phyloP scores from a whole-genome alignment of 495 filamentous ascomycete genomes.

The Penicillium canariense region DNA sequence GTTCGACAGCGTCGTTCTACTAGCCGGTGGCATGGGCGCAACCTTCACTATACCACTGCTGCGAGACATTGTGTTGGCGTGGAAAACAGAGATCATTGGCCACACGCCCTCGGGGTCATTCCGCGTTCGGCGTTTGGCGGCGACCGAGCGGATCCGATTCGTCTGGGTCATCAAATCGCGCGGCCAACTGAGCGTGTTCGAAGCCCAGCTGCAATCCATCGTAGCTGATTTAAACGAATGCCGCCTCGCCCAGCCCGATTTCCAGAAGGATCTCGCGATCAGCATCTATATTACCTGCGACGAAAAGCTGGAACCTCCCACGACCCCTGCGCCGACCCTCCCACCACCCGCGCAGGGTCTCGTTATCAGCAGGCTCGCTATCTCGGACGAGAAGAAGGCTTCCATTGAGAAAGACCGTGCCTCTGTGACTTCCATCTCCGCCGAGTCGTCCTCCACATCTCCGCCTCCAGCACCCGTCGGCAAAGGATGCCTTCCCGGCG shows the following conservation, averaged over 20 bases:
- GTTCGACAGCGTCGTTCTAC: constrained; percentile 57
- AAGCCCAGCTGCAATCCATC: constrained; percentile 56
- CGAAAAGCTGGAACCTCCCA: constrained; percentile 32
- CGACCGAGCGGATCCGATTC: constrained; percentile 65
- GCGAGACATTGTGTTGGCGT: constrained; percentile 46
- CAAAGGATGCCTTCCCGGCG: constrained; percentile 34
- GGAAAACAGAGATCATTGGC: constrained; percentile 24
- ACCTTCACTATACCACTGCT: constrained; percentile 56
- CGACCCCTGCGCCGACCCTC: background rate
- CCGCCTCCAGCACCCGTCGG: background rate
- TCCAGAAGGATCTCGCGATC: constrained; percentile 46
- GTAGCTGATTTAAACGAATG: constrained; percentile 49
- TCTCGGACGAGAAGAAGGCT: constrained; percentile 3
- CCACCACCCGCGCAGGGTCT: background rate
- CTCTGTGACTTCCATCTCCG: constrained; percentile 23
- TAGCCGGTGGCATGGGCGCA: constrained; percentile 61
- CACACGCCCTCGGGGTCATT: background rate
- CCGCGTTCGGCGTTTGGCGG: constrained; percentile 27
- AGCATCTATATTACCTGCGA: constrained; percentile 65
- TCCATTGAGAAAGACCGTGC: constrained; percentile 13
- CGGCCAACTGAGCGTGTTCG: constrained; percentile 68
- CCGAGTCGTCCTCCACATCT: constrained; percentile 4
- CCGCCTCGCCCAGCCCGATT: constrained; percentile 23
- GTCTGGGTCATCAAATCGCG: constrained; percentile 70
- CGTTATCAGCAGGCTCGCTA: background rate